Evolutionary conservation across 2,329 filamentous ascomycete species (phyloP).

Genomic region (Arachnomyces sp.): DNA sequence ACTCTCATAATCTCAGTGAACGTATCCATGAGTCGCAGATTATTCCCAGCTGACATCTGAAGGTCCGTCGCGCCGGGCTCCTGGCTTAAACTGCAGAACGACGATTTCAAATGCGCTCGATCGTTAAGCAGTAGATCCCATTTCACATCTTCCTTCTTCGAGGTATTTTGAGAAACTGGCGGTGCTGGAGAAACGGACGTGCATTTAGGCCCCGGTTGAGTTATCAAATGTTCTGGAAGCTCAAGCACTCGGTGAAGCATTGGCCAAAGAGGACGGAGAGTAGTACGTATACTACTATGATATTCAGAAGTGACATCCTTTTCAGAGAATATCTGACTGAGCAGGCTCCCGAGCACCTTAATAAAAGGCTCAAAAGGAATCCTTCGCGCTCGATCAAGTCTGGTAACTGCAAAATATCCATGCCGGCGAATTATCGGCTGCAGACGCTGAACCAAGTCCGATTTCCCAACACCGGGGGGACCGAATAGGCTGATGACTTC

Average conservation of each 20-base stretch:
- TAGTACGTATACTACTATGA: conserved; percentile 50
- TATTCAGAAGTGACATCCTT: conserved; percentile 55
- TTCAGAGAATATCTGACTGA: conserved; percentile 59
- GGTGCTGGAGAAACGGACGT: conserved; percentile 22
- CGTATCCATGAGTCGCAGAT: conserved; percentile 74
- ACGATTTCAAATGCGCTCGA: not conserved
- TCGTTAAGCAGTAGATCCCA: not conserved
- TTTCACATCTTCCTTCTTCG: conserved; percentile 17
- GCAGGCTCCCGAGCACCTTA: conserved; percentile 52
- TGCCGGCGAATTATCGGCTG: conserved; percentile 50
- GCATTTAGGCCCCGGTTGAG: conserved; percentile 24
- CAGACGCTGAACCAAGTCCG: conserved; percentile 51
- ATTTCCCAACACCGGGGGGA: conserved; percentile 53
- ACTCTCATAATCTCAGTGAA: conserved; percentile 79
- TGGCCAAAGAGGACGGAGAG: conserved; percentile 51
- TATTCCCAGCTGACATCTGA: conserved; percentile 40
- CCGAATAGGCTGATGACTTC: conserved; percentile 54
- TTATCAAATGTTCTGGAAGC: conserved; percentile 58
- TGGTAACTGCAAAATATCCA: conserved; percentile 55
- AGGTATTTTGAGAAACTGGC: conserved; percentile 31
- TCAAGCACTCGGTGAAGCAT: conserved; percentile 52
- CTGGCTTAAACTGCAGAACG: not conserved
- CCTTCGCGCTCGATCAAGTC: conserved; percentile 52
- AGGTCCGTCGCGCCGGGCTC: not conserved
- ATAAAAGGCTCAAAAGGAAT: conserved; percentile 57